phyloP scores from a whole-genome alignment of 1,139 yeast species.

The Geotrichum histeridarum region DNA sequence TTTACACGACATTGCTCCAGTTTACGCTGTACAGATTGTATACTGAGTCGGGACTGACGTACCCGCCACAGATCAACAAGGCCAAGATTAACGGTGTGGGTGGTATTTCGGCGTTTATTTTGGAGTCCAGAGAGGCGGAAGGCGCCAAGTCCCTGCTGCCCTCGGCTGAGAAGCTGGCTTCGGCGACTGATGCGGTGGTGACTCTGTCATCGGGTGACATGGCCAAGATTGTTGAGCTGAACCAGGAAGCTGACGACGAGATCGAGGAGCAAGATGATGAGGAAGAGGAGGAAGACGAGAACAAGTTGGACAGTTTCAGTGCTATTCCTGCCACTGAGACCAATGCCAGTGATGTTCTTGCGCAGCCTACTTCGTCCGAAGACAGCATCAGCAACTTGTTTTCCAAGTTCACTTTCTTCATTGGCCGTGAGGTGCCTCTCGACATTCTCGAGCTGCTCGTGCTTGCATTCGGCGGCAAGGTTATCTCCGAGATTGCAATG shows the following conservation, averaged over 20 bases:
- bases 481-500: constrained; percentile 79
- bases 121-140: constrained; percentile 48
- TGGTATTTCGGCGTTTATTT: constrained; percentile 77
- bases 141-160: constrained; percentile 29
- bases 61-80: constrained; percentile 82
- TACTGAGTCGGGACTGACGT: constrained; percentile 76
- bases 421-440: constrained; percentile 94
- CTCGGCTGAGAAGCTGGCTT: constrained; percentile 36
- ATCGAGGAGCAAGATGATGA: constrained; percentile 41
- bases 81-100: constrained; percentile 78
- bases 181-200: constrained; percentile 32
- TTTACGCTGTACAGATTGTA: constrained; percentile 81
- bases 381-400: constrained; percentile 61
- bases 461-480: constrained; percentile 79
- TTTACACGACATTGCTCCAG: constrained; percentile 85
- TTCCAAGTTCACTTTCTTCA: constrained; percentile 68
- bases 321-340: constrained; percentile 50
- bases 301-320: constrained; percentile 66
- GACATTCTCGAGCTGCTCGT: constrained; percentile 87
- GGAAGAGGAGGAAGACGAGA: constrained; percentile 40
- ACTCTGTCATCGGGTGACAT: constrained; percentile 28
- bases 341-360: constrained; percentile 67
- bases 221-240: constrained; percentile 31
- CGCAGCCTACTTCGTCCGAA: constrained; percentile 67
- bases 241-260: constrained; percentile 46